A percentile compares a stretch with the other conserved stretches of the same genome.
Conservation (phyloP, 768 basidiomycete genomes). For the Pleurotus ostreatus region DNA sequence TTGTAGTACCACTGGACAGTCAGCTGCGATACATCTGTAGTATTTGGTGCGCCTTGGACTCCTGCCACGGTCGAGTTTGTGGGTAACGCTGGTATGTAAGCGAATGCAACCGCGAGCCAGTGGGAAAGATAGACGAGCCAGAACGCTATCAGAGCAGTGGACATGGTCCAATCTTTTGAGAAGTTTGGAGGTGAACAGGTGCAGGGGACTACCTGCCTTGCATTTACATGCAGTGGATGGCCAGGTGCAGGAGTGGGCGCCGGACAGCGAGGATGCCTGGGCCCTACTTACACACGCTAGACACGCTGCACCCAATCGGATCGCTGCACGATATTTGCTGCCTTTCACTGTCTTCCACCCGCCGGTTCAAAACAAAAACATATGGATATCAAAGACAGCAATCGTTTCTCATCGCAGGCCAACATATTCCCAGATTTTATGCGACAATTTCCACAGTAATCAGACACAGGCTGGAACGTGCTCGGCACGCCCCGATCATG, state of each 20-base stretch:
- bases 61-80: constrained; percentile 58
- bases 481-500: too few species aligned
- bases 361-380: too few species aligned
- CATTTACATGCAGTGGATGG: constrained; percentile 4
- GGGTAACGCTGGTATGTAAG: constrained; percentile 70
- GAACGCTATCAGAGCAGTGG: not conserved
- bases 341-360: not conserved
- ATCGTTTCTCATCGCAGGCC: too few species aligned
- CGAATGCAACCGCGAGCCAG: constrained; percentile 15
- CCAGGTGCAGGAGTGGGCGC: not conserved
- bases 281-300: constrained; percentile 5
- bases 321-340: not conserved
- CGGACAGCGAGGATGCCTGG: not conserved
- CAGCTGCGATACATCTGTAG: constrained; percentile 55
- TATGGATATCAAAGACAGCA: too few species aligned
- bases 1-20: constrained; percentile 57
- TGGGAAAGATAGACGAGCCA: constrained; percentile 11
- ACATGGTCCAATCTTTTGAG: not conserved
- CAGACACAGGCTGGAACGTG: too few species aligned
- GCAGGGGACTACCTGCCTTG: constrained; percentile 1
- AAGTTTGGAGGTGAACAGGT: not conserved
- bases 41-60: constrained; percentile 41
- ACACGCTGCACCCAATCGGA: constrained; percentile 6
- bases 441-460: too few species aligned
- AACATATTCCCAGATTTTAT: too few species aligned